A percentile compares a stretch with the other conserved stretches of the same genome.
phyloP scores from a whole-genome alignment of 805 yeast genomes.

The Candida silvicultrix region DNA sequence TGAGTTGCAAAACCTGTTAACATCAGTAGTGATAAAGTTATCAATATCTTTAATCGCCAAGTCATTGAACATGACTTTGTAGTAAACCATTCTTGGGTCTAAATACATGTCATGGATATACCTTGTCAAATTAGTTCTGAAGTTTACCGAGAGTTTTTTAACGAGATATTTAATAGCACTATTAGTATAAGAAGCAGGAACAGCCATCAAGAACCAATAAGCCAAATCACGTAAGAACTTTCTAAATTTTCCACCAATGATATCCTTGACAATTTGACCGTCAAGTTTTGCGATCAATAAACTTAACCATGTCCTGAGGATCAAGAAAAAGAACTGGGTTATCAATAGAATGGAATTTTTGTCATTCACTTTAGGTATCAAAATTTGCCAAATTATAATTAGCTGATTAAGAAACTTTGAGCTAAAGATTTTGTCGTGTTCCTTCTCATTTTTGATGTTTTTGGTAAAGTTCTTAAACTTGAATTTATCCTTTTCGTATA shows the following conservation, averaged over 20 bases:
- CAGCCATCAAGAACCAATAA: slow-evolving; percentile 85
- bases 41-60: slow-evolving; percentile 62
- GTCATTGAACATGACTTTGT: slow-evolving; percentile 57
- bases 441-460: slow-evolving; percentile 16
- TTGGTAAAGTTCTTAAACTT: slow-evolving; percentile 21
- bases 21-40: slow-evolving; percentile 75
- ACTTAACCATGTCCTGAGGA: slow-evolving; percentile 83
- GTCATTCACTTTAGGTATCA: slow-evolving; percentile 70
- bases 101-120: slow-evolving; percentile 87
- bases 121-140: slow-evolving; percentile 76
- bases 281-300: slow-evolving; percentile 82
- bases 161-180: slow-evolving; percentile 82
- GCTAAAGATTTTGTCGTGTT: slow-evolving; percentile 30
- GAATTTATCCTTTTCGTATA: slow-evolving; percentile 21
- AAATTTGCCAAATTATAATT: slow-evolving; percentile 68
- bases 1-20: slow-evolving; percentile 72
- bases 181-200: slow-evolving; percentile 90
- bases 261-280: slow-evolving; percentile 86
- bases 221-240: slow-evolving; percentile 71
- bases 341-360: slow-evolving; percentile 60
- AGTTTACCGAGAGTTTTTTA: slow-evolving; percentile 69
- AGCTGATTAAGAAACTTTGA: slow-evolving; percentile 70
- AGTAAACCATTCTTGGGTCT: slow-evolving; percentile 75
- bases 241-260: slow-evolving; percentile 73
- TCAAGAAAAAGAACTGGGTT: slow-evolving; percentile 67